Evolutionary conservation across 345 rosid genomes (phyloP).

Genomic region (Turnera subulata): DNA sequence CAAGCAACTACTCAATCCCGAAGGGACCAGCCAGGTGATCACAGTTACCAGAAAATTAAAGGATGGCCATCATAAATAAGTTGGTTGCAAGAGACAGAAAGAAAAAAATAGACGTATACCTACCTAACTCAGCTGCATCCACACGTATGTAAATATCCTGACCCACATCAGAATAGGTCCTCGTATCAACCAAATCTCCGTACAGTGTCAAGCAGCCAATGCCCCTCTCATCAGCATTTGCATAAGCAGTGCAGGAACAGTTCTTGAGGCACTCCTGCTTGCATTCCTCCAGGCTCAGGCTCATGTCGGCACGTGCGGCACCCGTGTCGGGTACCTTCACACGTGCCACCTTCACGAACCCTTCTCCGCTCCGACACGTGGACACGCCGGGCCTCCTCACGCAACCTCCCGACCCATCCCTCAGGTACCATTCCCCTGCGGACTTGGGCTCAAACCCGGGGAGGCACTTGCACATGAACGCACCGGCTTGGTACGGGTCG

Average conservation of each 20-base stretch:
- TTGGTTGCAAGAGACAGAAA: neutral
- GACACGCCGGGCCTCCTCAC: conserved; percentile 18
- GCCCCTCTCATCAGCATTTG: conserved; percentile 19
- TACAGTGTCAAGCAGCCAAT: conserved; percentile 32
- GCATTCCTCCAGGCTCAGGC: conserved; percentile 19
- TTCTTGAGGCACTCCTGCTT: conserved; percentile 24
- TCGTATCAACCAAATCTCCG: conserved; percentile 26
- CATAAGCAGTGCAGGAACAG: conserved; percentile 31
- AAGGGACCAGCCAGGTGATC: too few species aligned
- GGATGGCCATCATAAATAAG: neutral
- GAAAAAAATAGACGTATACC: conserved; percentile 6
- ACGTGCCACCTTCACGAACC: conserved; percentile 17
- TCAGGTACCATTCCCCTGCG: conserved; percentile 44
- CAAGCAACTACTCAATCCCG: too few species aligned
- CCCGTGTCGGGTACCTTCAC: conserved; percentile 25
- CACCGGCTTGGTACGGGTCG: conserved; percentile 31
- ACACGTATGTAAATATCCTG: conserved; percentile 17
- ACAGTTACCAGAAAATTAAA: too few species aligned
- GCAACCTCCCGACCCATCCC: conserved; percentile 59
- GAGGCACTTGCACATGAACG: conserved; percentile 53
- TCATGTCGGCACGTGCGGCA: conserved; percentile 2
- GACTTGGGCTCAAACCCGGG: conserved; percentile 68
- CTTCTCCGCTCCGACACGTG: conserved; percentile 23
- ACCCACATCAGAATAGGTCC: conserved; percentile 3
- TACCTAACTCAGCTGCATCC: conserved; percentile 21